Base-by-base conservation (phyloP, 768 basidiomycete species). In the Boletus rex-veris region DNA sequence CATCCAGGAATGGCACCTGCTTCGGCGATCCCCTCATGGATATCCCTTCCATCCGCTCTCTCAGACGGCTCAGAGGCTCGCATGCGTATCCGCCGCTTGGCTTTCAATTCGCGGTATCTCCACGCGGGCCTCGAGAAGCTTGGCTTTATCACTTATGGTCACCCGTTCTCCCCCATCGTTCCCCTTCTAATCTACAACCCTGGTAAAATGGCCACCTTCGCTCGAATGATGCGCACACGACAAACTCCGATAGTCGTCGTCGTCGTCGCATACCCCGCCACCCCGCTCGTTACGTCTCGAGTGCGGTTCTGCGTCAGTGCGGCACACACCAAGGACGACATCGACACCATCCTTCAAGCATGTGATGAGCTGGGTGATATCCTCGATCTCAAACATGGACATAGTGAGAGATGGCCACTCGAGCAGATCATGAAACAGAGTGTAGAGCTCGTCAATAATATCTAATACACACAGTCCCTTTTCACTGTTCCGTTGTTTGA, bases 71-170 rank as follows among this genome's bases (percentile, higher is more conserved):
- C 78, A 0, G 95, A 98, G 73, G 96, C 97, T 12, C 75, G 77
- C 33, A 80, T 82, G 59, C 86, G 97, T 26, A 77, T 98, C 6
- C 84, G 85, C 37, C 83, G 97, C 19, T 79, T 99, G 37, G 93
- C 95, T 1, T 99, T 99, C 80, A 98, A 98, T 76, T 80, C 90
- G 16, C 84, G 93, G 19, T 99, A 98, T 74, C 85, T 99, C 45
- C 86, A 89, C 58, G 80, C 80, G 6, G 96, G 85, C 2, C 79
- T 99, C 51, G 77, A 81, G 62, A 95, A 92, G 65, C 83, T 99
- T 33, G 97, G 97, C 0, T 99, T 99, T 78, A 96, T 99, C 75
- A 91, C 90, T 7, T 97, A 94, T 64, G 96, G 96, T 0, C 85
- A 91, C 71, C 81, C 85, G 35, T 85, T 92, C 60, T 93, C 92